Evolutionary conservation across 2,329 filamentous ascomycete species (phyloP), one percentile per base, ranked within the genome.

Genomic region (Bipolaris zeicola): DNA sequence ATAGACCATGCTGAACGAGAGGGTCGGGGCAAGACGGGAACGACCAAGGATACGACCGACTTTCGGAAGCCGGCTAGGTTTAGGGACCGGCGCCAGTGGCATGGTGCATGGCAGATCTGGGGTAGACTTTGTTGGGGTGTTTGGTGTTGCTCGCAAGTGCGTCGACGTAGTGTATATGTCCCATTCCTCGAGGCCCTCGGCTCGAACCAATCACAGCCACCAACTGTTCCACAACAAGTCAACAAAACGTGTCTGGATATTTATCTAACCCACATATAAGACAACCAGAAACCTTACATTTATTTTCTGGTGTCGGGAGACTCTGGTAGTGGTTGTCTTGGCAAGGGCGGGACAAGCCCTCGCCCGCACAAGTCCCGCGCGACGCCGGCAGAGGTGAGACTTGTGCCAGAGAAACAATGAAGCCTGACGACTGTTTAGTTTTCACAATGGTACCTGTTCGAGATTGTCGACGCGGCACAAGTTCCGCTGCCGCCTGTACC

Each of bases 21-120:
- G 55, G 51, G 50, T 58, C 66, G 63, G 64, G 54, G 61, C 57
- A 57, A 61, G 39, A 63, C 62, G 60, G 56, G 55, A 48, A 62
- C 46, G 20, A 39, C 36, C 36, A 33, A 44, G 46, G 52, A 41
- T 41, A 45, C 26, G 56, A 61, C 65, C 62, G 63, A 58, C 56
- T 57, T 51, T 58, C 61, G 65, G 67, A 67, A 61, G 65, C 16
- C 38, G 38, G 38, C 70, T 71, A 65, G 57, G 55, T 58, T 59
- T 52, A 56, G 59, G 52, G 54, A 50, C 62, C 51, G 54, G 58
- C 64, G 62, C 70, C 70, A 69, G 60, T 47, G 42, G 53, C 26
- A 55, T 36, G 56, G 57, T 50, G 48, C 41, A 55, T 63, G 70
- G 69, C 45, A 62, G 72, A 66, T 67, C 70, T 66, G 71, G 71